Evolutionary conservation across 495 filamentous ascomycete species (phyloP).

Genomic region (Talaromyces stipitatus): DNA sequence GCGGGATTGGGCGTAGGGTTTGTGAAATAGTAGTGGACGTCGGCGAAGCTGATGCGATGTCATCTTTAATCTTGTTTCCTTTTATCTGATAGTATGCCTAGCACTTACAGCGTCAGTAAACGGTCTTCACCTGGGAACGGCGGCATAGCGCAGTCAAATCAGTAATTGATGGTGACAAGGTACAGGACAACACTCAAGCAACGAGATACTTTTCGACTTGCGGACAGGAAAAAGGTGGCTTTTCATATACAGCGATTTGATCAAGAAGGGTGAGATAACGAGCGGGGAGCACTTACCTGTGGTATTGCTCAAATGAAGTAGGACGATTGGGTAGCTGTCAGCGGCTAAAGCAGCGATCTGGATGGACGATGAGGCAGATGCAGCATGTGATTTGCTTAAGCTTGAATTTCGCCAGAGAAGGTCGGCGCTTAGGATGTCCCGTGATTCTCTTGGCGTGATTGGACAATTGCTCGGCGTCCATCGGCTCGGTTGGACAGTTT

Average conservation of each 20-base stretch:
- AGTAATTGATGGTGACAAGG: background rate
- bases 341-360: slow-evolving; percentile 7
- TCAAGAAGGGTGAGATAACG: background rate
- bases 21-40: slow-evolving; percentile 84
- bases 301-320: slow-evolving; percentile 6
- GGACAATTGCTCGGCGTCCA: background rate
- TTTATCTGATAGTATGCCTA: background rate
- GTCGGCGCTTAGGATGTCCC: background rate
- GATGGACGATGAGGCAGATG: background rate
- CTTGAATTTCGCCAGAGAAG: background rate
- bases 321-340: background rate
- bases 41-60: slow-evolving; percentile 58
- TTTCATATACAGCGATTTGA: background rate
- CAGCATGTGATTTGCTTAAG: slow-evolving; percentile 5
- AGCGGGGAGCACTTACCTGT: slow-evolving; percentile 8
- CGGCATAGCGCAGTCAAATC: slow-evolving; percentile 51
- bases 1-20: slow-evolving; percentile 59
- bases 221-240: background rate
- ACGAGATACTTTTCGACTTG: background rate
- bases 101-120: slow-evolving; percentile 68
- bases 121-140: slow-evolving; percentile 69
- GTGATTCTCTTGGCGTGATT: background rate
- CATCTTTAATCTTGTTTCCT: background rate
- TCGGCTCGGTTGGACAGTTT: background rate
- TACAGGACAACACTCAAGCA: background rate